phyloP scores from a whole-genome alignment of 345 rosid species.

The Balakata baccata region DNA sequence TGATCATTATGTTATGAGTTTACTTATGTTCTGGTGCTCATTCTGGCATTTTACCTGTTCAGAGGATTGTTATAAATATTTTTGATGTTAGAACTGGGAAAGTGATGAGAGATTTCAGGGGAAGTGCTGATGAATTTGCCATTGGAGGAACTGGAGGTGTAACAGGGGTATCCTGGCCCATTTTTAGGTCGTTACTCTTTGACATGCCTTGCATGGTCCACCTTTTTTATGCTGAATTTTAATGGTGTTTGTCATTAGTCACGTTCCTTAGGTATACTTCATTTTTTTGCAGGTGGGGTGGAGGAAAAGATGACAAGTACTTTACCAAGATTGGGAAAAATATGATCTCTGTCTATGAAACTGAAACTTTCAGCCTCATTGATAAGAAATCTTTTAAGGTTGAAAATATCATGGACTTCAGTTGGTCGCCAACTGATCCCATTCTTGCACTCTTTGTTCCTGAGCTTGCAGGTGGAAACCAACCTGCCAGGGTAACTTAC shows the following conservation, averaged over 20 bases:
- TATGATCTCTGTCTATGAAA: conserved; percentile 83
- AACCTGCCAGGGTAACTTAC: conserved; percentile 92
- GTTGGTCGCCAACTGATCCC: conserved; percentile 94
- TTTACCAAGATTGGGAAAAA: conserved; percentile 83
- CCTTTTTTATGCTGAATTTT: neutral
- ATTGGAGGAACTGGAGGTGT: conserved; percentile 88
- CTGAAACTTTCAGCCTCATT: conserved; percentile 74
- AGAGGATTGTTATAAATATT: conserved; percentile 79
- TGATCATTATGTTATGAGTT: neutral
- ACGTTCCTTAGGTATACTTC: conserved; percentile 2
- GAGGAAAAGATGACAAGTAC: conserved; percentile 82
- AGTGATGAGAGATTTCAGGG: conserved; percentile 90
- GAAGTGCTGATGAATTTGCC: conserved; percentile 90
- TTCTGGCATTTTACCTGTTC: neutral
- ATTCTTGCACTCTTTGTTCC: conserved; percentile 84
- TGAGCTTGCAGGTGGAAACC: conserved; percentile 96
- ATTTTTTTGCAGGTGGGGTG: conserved; percentile 66
- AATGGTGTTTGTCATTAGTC: neutral
- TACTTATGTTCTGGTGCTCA: conserved; percentile 13
- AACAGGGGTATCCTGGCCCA: conserved; percentile 85
- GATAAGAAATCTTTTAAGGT: conserved; percentile 93
- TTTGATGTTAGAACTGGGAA: conserved; percentile 93
- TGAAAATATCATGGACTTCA: conserved; percentile 78
- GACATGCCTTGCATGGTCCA: neutral
- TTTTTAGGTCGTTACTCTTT: conserved; percentile 54